Evolutionary conservation across 129 eudicot species (phyloP).

Genomic region (Smallanthus sonchifolius): DNA sequence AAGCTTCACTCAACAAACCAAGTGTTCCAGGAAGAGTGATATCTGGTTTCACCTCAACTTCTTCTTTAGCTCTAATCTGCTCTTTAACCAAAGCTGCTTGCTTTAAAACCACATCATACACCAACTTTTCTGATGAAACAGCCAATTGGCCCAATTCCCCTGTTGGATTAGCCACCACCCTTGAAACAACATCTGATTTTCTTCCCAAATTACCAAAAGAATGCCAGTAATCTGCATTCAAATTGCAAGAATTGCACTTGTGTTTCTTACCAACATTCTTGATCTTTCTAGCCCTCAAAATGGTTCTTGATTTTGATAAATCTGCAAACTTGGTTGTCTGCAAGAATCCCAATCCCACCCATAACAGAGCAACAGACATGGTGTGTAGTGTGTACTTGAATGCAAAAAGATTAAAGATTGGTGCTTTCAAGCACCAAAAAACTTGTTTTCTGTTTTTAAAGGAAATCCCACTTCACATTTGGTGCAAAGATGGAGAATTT

Average conservation of each 20-base stretch:
- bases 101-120: constrained; percentile 85
- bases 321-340: constrained; percentile 40
- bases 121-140: constrained; percentile 76
- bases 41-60: constrained; percentile 75
- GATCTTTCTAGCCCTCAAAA: constrained; percentile 29
- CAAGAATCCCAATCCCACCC: constrained; percentile 59
- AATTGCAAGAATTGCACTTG: constrained; percentile 30
- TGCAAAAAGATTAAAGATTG: not conserved
- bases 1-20: constrained; percentile 78
- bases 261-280: constrained; percentile 37
- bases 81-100: constrained; percentile 88
- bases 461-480: constrained; percentile 38
- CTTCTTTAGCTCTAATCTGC: constrained; percentile 39
- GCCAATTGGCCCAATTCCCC: constrained; percentile 72
- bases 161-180: constrained; percentile 68
- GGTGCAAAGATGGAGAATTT: constrained; percentile 19
- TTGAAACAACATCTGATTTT: constrained; percentile 36
- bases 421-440: constrained; percentile 25
- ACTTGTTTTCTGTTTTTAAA: constrained; percentile 18
- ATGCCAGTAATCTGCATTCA: constrained; percentile 32
- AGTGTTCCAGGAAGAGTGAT: constrained; percentile 69
- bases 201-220: constrained; percentile 34
- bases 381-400: constrained; percentile 28
- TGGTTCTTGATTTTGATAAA: constrained; percentile 37
- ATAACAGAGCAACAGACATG: constrained; percentile 70